A percentile compares a stretch with the other conserved stretches of the same genome.
These are phyloP conservation scores for Neonectria hederae DNA, from an alignment of 2,329 filamentous ascomycete species.

Conservation along the genomic window DNA sequence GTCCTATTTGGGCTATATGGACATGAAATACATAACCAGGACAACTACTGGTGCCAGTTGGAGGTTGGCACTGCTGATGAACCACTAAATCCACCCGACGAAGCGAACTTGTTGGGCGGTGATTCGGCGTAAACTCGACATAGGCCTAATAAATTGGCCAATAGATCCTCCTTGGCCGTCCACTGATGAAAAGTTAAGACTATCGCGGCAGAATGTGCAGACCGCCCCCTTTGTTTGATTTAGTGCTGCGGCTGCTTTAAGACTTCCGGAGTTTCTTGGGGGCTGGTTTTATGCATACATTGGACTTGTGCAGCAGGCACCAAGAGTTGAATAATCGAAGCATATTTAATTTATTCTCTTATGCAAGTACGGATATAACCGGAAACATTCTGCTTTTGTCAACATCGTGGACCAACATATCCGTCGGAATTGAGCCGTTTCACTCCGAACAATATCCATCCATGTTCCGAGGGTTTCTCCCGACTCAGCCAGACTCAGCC, in stretches of 20 bases:
- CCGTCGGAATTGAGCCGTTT: slow-evolving; percentile 21
- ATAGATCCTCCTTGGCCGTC: no score
- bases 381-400: slow-evolving; percentile 1
- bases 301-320: background rate
- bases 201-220: slow-evolving; percentile 23
- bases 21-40: background rate
- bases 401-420: slow-evolving; percentile 18
- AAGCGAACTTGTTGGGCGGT: no score
- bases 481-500: background rate
- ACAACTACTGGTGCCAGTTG: no score
- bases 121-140: no score
- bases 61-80: no score
- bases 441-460: slow-evolving; percentile 13
- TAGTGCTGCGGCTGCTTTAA: slow-evolving; percentile 18
- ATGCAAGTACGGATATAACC: background rate
- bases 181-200: no score
- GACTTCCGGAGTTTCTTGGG: background rate
- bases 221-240: slow-evolving; percentile 15
- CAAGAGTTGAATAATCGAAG: background rate
- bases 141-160: no score
- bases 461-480: slow-evolving; percentile 16
- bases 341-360: background rate
- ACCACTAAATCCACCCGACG: no score
- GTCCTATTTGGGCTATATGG: slow-evolving; percentile 13
- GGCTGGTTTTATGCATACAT: slow-evolving; percentile 1